Evolutionary conservation across 164 flowering plant species (phyloP).

Genomic region (Stephania cephalantha): DNA sequence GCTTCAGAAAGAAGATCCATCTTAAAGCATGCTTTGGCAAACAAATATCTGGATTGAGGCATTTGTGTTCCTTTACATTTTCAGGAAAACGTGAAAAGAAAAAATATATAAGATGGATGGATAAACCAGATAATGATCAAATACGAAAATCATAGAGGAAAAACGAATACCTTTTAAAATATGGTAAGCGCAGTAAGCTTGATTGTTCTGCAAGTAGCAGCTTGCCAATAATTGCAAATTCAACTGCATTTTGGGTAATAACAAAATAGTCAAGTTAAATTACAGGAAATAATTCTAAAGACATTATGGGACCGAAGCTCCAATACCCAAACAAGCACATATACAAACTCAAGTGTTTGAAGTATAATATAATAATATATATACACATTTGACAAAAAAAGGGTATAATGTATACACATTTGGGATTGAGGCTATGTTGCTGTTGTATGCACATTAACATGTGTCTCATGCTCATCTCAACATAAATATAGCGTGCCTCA

Average conservation of each 20-base stretch:
- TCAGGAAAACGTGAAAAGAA: constrained; percentile 12
- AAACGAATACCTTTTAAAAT: constrained; percentile 67
- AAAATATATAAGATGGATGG: constrained; percentile 17
- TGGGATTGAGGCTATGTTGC: too few species aligned
- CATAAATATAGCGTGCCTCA: too few species aligned
- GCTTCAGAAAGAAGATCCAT: constrained; percentile 94
- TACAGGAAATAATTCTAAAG: background rate
- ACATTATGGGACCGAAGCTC: too few species aligned
- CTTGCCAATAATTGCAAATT: constrained; percentile 82
- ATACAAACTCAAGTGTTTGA: too few species aligned
- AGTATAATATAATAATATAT: background rate
- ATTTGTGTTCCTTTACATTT: constrained; percentile 62
- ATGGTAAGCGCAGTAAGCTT: constrained; percentile 85
- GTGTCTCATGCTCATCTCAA: too few species aligned
- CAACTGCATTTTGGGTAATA: constrained; percentile 36
- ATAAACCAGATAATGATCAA: background rate
- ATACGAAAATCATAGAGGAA: background rate
- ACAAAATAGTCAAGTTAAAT: background rate
- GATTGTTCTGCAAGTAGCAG: constrained; percentile 83
- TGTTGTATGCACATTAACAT: too few species aligned
- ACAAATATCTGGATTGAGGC: constrained; percentile 97
- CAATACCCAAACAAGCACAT: too few species aligned
- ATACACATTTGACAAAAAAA: background rate
- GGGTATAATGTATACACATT: too few species aligned
- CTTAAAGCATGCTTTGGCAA: constrained; percentile 94